A percentile compares a stretch with the other conserved stretches of the same genome.
Conservation (phyloP, 2,329 filamentous ascomycete species). For the Colletotrichum magnum region DNA sequence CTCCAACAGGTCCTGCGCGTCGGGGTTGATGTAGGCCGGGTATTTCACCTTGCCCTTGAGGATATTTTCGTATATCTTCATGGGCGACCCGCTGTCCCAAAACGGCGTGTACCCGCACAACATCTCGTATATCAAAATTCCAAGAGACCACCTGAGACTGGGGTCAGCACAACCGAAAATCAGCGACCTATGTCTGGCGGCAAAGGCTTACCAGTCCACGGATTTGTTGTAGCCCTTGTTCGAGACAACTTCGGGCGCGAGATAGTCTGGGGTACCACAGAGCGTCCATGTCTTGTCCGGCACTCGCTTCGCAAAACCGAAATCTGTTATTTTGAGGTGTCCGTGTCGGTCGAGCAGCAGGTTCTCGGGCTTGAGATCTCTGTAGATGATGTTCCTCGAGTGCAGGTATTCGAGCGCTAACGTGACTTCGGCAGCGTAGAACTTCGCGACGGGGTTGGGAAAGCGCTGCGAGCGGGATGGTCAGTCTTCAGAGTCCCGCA, state of each 20-base stretch:
- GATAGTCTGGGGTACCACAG: constrained; percentile 96
- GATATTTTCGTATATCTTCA: constrained; percentile 99
- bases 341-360: constrained; percentile 92
- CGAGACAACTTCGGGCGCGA: constrained; percentile 97
- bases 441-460: constrained; percentile 98
- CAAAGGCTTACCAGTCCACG: constrained; percentile 88
- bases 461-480: constrained; percentile 79
- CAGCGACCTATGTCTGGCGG: background rate
- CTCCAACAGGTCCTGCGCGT: constrained; percentile 92
- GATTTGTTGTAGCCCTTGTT: constrained; percentile 99
- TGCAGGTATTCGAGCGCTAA: constrained; percentile 96
- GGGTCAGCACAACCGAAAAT: constrained; percentile 33
- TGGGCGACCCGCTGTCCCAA: constrained; percentile 97
- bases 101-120: constrained; percentile 98
- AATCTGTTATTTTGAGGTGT: constrained; percentile 97
- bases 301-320: constrained; percentile 98
- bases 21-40: constrained; percentile 93
- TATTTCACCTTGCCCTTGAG: constrained; percentile 97
- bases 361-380: constrained; percentile 97
- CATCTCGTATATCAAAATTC: constrained; percentile 99
- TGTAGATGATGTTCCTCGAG: constrained; percentile 95
- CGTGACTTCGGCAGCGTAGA: constrained; percentile 98
- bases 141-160: constrained; percentile 88
- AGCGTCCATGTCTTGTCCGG: constrained; percentile 99
- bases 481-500: background rate